Conservation (phyloP, 306 rosid genomes). For the Bauhinia variegata region DNA sequence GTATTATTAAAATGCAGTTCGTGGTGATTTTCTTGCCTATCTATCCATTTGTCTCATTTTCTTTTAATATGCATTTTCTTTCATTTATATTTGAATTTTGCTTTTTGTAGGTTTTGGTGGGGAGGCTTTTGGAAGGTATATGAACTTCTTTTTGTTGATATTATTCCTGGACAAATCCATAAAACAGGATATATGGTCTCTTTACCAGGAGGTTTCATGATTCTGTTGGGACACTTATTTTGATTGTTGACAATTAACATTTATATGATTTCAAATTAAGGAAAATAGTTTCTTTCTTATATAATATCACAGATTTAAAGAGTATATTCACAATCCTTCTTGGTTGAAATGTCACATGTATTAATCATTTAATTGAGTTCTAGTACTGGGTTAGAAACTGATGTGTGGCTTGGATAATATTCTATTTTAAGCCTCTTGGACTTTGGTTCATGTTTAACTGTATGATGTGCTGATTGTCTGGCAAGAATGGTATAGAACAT, state of each 20-base stretch:
- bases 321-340: conserved; percentile 26
- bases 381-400: neutral
- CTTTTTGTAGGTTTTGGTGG: conserved; percentile 81
- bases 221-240: conserved; percentile 9
- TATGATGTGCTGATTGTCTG: conserved; percentile 13
- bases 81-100: conserved; percentile 33
- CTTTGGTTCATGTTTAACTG: conserved; percentile 23
- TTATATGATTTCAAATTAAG: conserved; percentile 22
- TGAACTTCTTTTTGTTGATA: neutral
- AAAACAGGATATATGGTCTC: conserved; percentile 22
- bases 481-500: conserved; percentile 31
- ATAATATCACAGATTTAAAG: neutral
- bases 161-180: conserved; percentile 6
- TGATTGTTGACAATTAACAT: conserved; percentile 13
- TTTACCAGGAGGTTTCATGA: conserved; percentile 11
- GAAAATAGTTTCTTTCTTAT: conserved; percentile 13
- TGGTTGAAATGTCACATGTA: conserved; percentile 11
- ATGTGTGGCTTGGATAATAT: conserved; percentile 9
- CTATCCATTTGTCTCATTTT: neutral
- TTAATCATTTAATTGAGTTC: neutral
- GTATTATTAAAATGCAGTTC: too few species aligned
- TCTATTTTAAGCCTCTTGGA: conserved; percentile 4
- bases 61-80: conserved; percentile 26
- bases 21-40: neutral
- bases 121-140: conserved; percentile 98